Conservation (phyloP, 208 protist genomes). For the Histomonas meleagridis region DNA sequence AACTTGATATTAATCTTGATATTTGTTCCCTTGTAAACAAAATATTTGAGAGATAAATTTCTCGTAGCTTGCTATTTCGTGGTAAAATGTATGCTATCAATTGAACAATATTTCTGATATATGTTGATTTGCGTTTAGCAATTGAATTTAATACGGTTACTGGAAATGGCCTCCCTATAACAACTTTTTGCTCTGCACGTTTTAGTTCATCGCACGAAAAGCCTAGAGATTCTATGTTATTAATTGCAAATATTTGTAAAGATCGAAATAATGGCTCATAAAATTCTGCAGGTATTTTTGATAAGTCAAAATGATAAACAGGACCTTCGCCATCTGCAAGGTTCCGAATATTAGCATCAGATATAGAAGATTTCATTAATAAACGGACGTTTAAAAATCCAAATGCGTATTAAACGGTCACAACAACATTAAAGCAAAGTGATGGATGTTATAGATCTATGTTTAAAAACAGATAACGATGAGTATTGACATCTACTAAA, state of each 20-base stretch:
- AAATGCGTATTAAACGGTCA: no score
- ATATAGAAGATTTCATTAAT: no score
- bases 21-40: not conserved
- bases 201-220: not conserved
- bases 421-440: no score
- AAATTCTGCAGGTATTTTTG: not conserved
- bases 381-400: no score
- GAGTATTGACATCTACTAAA: no score
- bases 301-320: slow-evolving; percentile 33
- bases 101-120: slow-evolving; percentile 14
- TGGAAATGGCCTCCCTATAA: not conserved
- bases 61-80: not conserved
- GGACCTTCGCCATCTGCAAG: no score
- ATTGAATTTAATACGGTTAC: not conserved
- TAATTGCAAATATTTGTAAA: slow-evolving; percentile 19
- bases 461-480: no score
- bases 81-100: not conserved
- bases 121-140: not conserved
- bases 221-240: not conserved
- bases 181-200: not conserved
- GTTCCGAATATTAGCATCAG: no score
- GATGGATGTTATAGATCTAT: no score
- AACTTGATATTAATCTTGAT: not conserved
- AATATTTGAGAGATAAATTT: not conserved
- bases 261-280: not conserved